Evolutionary conservation across 2,329 filamentous ascomycete species (phyloP).

Genomic region (Pseudogymnoascus sp.): DNA sequence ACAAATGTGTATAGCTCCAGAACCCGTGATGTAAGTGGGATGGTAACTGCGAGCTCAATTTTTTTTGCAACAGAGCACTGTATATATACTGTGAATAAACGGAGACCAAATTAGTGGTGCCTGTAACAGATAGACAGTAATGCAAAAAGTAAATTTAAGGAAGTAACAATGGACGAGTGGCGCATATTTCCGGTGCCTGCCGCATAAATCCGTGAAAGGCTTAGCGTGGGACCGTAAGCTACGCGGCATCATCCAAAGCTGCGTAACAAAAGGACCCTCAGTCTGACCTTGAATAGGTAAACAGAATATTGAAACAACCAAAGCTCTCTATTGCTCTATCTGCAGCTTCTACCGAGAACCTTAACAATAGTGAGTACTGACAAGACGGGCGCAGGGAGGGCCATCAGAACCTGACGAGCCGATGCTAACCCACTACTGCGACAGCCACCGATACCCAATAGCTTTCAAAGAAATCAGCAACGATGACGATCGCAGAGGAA

Average conservation of each 20-base stretch:
- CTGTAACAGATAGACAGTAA: background rate
- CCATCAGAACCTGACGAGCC: background rate
- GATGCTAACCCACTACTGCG: background rate
- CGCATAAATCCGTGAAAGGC: constrained; percentile 5
- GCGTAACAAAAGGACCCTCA: constrained; percentile 4
- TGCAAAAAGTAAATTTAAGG: background rate
- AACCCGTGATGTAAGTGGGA: background rate
- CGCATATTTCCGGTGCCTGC: constrained; percentile 5
- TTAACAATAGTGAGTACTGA: background rate
- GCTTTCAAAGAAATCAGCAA: constrained; percentile 30
- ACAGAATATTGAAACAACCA: constrained; percentile 8
- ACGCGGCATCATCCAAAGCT: constrained; percentile 4
- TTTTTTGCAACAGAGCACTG: background rate
- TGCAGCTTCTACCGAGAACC: background rate
- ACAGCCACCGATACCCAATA: constrained; percentile 5
- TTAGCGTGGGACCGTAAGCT: constrained; percentile 1
- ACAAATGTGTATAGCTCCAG: background rate
- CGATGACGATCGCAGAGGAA: constrained; percentile 65
- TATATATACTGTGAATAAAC: background rate
- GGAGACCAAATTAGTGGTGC: background rate
- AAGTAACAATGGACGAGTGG: background rate
- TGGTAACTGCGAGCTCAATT: background rate
- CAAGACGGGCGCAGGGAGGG: background rate
- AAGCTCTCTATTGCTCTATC: background rate
- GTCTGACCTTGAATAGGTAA: constrained; percentile 7